Evolutionary conservation across 352 stramenopile genomes (phyloP).

Genomic region (Phytophthora agathidicida): DNA sequence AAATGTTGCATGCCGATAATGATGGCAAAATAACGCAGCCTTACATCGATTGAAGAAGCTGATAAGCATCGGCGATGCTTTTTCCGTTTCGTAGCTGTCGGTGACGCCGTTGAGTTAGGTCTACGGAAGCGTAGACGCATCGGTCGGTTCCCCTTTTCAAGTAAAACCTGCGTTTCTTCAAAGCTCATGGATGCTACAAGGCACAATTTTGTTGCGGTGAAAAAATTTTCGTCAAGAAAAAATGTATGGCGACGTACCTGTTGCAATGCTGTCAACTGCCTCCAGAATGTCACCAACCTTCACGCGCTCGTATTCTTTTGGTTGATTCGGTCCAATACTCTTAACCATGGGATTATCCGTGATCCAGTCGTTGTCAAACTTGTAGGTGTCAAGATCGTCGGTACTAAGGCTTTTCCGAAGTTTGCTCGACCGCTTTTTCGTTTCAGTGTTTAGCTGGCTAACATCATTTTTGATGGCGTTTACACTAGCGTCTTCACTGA

Average conservation of each 20-base stretch:
- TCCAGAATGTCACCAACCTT: conserved; percentile 73
- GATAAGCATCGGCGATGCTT: conserved; percentile 29
- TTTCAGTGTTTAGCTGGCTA: conserved; percentile 1
- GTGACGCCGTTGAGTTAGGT: conserved; percentile 12
- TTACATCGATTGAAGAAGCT: conserved; percentile 41
- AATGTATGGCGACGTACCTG: conserved; percentile 33
- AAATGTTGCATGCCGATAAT: background rate
- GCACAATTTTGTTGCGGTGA: conserved; percentile 12
- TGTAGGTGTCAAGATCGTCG: conserved; percentile 55
- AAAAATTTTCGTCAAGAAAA: background rate
- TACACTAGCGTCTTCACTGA: conserved; percentile 55
- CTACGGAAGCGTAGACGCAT: conserved; percentile 74
- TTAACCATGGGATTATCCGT: conserved; percentile 63
- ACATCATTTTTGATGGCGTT: conserved; percentile 1
- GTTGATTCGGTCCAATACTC: conserved; percentile 22
- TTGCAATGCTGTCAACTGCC: conserved; percentile 76
- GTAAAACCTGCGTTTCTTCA: conserved; percentile 52
- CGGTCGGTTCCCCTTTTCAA: conserved; percentile 60
- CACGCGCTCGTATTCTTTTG: conserved; percentile 49
- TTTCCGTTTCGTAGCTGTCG: background rate
- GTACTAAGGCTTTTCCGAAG: conserved; percentile 67
- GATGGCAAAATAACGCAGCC: conserved; percentile 37
- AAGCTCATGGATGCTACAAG: conserved; percentile 64
- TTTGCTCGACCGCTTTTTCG: conserved; percentile 20
- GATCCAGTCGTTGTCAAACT: conserved; percentile 42